Percentiles rank a stretch among this genome's conserved stretches.
Evolutionary conservation across 192 early-diverging fungal species (phyloP).

Genomic region (Entophlyctis helioformis): DNA sequence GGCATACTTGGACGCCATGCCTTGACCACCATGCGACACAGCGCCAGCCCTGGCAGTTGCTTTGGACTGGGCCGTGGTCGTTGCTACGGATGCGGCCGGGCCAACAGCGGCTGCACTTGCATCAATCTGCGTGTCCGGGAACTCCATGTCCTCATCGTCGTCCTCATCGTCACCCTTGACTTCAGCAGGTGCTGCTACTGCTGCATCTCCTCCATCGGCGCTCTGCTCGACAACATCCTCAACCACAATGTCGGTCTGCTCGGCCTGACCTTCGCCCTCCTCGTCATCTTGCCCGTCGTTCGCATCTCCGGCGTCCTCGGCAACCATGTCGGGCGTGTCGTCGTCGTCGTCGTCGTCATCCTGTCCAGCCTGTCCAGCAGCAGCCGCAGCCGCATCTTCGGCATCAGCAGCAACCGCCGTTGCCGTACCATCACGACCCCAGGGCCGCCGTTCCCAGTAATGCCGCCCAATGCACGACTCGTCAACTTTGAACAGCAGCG

Average conservation of each 20-base stretch:
- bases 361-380: neutral
- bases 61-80: no score
- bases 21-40: no score
- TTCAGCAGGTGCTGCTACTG: slow-evolving; percentile 36
- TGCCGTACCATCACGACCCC: slow-evolving; percentile 15
- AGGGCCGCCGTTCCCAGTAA: slow-evolving; percentile 50
- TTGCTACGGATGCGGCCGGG: no score
- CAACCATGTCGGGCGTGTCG: no score
- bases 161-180: slow-evolving; percentile 36
- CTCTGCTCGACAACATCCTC: no score
- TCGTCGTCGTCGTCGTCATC: slow-evolving; percentile 7
- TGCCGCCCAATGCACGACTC: slow-evolving; percentile 64
- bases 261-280: neutral
- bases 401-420: slow-evolving; percentile 9
- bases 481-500: slow-evolving; percentile 82
- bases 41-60: no score
- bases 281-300: slow-evolving; percentile 1
- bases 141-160: slow-evolving; percentile 15
- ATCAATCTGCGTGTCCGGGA: slow-evolving; percentile 5
- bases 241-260: neutral
- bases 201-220: no score
- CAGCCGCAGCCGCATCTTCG: slow-evolving; percentile 1
- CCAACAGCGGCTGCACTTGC: no score
- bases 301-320: no score
- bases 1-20: no score